Evolutionary conservation across 176 grass and related monocot genomes (phyloP), one percentile per base, ranked within the genome.

Genomic region (Panicum miliaceum): DNA sequence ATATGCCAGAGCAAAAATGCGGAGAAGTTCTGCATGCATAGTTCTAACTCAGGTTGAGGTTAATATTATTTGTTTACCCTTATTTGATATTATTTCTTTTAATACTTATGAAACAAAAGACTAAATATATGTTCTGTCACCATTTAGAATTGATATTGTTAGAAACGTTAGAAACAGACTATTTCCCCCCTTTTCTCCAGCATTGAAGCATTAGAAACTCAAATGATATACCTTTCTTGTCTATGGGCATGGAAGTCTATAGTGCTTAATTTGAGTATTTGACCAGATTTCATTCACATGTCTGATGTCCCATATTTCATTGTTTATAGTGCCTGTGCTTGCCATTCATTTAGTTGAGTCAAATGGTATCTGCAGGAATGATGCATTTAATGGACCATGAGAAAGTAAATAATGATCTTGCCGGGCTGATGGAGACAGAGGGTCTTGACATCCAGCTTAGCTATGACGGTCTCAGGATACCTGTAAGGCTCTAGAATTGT

Each of bases 361-460:
- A 29, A 29, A 69, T 79, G 5, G 15, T 79, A 45, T 90, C 75
- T 79, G 78, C 50, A 98, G 93, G 96, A 73, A 95, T 98, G 96
- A 98, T 98, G 96, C 93, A 98, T 90, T 95, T 95, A 81, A 94
- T 96, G 96, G 91, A 98, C 84, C 96, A 98, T 75, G 89, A 98
- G 53, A 86, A 92, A 60, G 76, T 96, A 81, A 98, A 95, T 46
- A 59, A 81, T 84, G 82, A 92, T 65, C 93, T 98, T 81, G 64
- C 82, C 43, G 94, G 88, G 85, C 77, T 98, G 69, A 91, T 82
- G 81, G 87, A 95, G 81, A 87, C 84, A 62, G 96, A 98, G 83
- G 93, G 91, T 47, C 86, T 95, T 82, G 89, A 98, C 84, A 82
- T 94, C 84, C 93, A 98, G 81, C 85, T 98, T 63, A 98, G 96